These are phyloP conservation scores for Claviceps sp. DNA, from an alignment of 2,329 filamentous ascomycete species.

Conservation along the genomic window DNA sequence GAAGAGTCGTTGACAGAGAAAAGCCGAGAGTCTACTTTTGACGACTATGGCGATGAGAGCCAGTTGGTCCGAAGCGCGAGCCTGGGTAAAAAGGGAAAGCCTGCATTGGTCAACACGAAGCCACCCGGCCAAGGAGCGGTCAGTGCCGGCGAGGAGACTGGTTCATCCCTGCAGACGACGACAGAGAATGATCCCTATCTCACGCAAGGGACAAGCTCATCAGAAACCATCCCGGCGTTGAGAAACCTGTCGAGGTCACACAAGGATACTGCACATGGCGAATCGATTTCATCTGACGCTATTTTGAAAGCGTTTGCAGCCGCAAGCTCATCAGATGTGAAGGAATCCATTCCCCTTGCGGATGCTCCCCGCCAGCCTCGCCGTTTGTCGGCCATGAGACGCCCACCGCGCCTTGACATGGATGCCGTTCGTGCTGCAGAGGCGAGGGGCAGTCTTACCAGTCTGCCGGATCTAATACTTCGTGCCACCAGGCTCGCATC, in stretches of 20 bases:
- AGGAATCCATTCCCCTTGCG: conserved; percentile 16
- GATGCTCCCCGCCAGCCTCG: conserved; percentile 21
- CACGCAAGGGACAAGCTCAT: conserved; percentile 33
- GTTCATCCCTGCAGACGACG: conserved; percentile 26
- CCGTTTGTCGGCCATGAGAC: conserved; percentile 40
- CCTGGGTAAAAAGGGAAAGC: conserved; percentile 45
- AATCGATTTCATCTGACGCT: conserved; percentile 26
- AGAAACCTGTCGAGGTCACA: conserved; percentile 9
- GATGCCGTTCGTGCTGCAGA: conserved; percentile 72
- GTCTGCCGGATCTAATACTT: conserved; percentile 78
- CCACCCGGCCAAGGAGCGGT: conserved; percentile 6
- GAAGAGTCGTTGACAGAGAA: conserved; percentile 36
- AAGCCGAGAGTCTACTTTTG: conserved; percentile 24
- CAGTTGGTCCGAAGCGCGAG: conserved; percentile 48
- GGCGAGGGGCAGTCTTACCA: conserved; percentile 78
- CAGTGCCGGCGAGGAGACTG: conserved; percentile 18
- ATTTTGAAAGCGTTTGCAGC: conserved; percentile 38
- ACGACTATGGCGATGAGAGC: conserved; percentile 40
- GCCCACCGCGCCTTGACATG: conserved; percentile 67
- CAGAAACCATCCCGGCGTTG: conserved; percentile 24
- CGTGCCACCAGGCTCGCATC: conserved; percentile 76
- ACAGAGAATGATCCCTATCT: conserved; percentile 31
- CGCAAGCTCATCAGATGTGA: conserved; percentile 31
- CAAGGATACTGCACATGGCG: conserved; percentile 7
- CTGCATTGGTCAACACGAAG: conserved; percentile 35